Conservation (phyloP, 1,284 basidiomycete genomes). For the Quambalaria eucalypti region DNA sequence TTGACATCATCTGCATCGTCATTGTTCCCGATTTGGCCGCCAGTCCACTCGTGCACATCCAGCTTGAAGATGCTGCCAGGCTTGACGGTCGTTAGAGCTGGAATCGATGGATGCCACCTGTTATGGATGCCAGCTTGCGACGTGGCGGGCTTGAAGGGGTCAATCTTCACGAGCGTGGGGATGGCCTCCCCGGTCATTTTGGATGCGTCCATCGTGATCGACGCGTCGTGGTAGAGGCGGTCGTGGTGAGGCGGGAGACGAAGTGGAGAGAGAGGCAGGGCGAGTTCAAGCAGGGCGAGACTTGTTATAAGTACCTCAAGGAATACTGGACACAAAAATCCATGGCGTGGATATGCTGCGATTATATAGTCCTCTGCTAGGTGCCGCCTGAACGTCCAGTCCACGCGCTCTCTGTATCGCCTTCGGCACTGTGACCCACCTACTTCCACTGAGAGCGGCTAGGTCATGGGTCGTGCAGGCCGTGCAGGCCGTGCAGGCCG, state of each 20-base stretch:
- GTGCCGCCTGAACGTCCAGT: too few species aligned
- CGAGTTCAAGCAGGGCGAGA: too few species aligned
- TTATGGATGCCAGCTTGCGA: constrained; percentile 29
- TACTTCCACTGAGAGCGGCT: too few species aligned
- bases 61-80: constrained; percentile 60
- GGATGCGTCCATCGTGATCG: constrained; percentile 5
- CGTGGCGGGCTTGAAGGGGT: constrained; percentile 10
- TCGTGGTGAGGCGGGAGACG: background rate
- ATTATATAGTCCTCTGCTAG: too few species aligned
- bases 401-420: too few species aligned
- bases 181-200: constrained; percentile 13
- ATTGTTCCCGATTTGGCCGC: constrained; percentile 17
- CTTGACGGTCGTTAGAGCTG: constrained; percentile 30
- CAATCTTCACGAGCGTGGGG: constrained; percentile 14
- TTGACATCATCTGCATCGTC: constrained; percentile 55
- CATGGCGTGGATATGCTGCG: too few species aligned
- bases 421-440: too few species aligned
- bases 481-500: too few species aligned
- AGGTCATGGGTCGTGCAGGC: too few species aligned
- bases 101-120: constrained; percentile 48
- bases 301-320: too few species aligned
- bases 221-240: background rate
- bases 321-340: too few species aligned
- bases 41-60: constrained; percentile 52
- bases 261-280: too few species aligned